Conservation (phyloP, 78 protist genomes). For the Speleostelium caveatum region DNA sequence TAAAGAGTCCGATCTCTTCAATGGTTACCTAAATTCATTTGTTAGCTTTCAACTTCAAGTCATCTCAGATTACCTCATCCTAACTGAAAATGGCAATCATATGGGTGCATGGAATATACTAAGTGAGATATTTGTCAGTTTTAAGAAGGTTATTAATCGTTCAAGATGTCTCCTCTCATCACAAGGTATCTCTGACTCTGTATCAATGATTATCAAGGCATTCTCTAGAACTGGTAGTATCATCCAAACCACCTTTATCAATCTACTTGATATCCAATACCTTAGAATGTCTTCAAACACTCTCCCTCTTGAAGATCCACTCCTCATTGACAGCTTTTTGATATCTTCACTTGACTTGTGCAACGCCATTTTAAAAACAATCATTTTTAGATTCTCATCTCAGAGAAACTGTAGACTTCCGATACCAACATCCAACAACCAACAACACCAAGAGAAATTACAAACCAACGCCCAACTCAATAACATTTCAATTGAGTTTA, state of each 20-base stretch:
- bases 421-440: too few species aligned
- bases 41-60: constrained; percentile 40
- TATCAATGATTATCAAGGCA: background rate
- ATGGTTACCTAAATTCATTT: constrained; percentile 11
- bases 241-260: background rate
- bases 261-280: constrained; percentile 8
- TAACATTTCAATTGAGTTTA: too few species aligned
- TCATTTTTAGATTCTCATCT: background rate
- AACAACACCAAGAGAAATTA: too few species aligned
- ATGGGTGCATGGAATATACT: constrained; percentile 15
- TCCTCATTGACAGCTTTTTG: constrained; percentile 6
- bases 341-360: background rate
- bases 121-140: background rate
- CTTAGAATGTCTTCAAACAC: background rate
- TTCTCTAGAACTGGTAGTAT: background rate
- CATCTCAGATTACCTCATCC: constrained; percentile 20
- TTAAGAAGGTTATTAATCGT: background rate
- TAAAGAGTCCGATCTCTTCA: too few species aligned
- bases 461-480: too few species aligned
- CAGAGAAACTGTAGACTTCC: too few species aligned
- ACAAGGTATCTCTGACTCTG: background rate
- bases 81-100: constrained; percentile 21
- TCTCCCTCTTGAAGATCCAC: background rate
- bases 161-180: background rate
- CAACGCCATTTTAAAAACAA: constrained; percentile 6